Conservation (phyloP, 495 filamentous ascomycete species). For the Penicillium argentinense region DNA sequence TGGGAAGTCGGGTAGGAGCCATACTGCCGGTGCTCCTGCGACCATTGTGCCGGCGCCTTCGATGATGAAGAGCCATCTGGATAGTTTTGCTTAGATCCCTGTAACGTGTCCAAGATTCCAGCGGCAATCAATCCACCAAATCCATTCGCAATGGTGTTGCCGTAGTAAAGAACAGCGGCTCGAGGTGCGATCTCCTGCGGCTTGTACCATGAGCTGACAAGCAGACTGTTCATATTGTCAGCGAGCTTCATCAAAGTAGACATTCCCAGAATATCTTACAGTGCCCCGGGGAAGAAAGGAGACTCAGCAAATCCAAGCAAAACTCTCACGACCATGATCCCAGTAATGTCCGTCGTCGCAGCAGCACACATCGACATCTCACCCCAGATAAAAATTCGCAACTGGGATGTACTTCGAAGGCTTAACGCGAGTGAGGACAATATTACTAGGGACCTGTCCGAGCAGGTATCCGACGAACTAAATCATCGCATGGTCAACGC, state of each 20-base stretch:
- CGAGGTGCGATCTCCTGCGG: conserved; percentile 21
- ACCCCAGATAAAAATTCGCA: conserved; percentile 33
- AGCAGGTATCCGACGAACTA: conserved; percentile 42
- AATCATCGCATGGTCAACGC: neutral
- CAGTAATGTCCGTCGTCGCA: conserved; percentile 39
- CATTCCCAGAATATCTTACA: no score
- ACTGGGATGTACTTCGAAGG: conserved; percentile 28
- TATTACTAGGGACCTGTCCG: conserved; percentile 57
- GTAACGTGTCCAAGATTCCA: conserved; percentile 15
- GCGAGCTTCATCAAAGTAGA: no score
- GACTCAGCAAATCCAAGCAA: conserved; percentile 48
- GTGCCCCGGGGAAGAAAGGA: conserved; percentile 44
- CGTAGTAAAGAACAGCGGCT: conserved; percentile 23
- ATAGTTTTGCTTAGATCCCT: conserved; percentile 1
- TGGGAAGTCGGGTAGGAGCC: conserved; percentile 21
- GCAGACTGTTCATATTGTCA: conserved; percentile 5
- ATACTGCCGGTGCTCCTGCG: conserved; percentile 16
- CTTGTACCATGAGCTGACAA: conserved; percentile 27
- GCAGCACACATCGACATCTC: conserved; percentile 37
- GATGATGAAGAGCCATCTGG: conserved; percentile 23
- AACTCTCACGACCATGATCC: conserved; percentile 36
- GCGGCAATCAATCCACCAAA: conserved; percentile 23
- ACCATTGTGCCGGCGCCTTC: conserved; percentile 25
- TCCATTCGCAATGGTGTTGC: conserved; percentile 25
- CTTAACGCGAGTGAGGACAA: conserved; percentile 47